Conservation (phyloP, 2,329 filamentous ascomycete species). For the Massarina eburnea region DNA sequence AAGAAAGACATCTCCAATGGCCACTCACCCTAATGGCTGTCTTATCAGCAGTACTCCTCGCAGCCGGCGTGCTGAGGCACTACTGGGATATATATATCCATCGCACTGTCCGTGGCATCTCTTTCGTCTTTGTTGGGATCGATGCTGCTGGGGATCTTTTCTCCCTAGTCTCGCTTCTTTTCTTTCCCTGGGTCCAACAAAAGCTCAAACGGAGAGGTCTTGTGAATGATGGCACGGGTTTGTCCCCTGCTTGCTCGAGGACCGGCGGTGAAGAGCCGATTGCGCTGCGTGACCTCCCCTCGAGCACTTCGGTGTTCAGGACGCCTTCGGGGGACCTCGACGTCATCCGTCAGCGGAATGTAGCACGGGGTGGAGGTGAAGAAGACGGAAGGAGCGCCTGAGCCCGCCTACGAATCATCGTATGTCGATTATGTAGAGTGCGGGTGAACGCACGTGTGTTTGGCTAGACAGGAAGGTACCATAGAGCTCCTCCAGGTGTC, state of each 20-base stretch:
- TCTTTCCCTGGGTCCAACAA: constrained; percentile 58
- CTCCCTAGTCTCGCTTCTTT: constrained; percentile 64
- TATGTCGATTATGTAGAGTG: not conserved
- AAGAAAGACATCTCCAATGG: constrained; percentile 55
- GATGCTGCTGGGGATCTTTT: constrained; percentile 70
- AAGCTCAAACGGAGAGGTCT: constrained; percentile 29
- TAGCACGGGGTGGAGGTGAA: constrained; percentile 5
- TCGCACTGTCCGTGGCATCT: constrained; percentile 69
- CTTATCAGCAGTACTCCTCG: constrained; percentile 63
- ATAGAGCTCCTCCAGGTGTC: not conserved
- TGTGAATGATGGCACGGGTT: constrained; percentile 1
- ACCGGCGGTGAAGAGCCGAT: constrained; percentile 23
- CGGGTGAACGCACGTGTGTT: not conserved
- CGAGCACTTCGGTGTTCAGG: constrained; percentile 65
- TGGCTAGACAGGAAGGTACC: not conserved
- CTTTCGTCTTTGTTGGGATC: constrained; percentile 70
- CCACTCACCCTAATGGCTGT: constrained; percentile 68
- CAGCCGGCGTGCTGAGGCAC: constrained; percentile 66
- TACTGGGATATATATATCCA: constrained; percentile 70
- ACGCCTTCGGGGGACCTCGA: constrained; percentile 53
- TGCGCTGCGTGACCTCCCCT: constrained; percentile 54
- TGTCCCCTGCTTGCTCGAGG: not conserved
- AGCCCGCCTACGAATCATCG: not conserved
- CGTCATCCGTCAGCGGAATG: constrained; percentile 22
- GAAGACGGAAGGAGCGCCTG: not conserved